Evolutionary conservation across 1,284 basidiomycete genomes (phyloP).

Genomic region (Pseudozyma pruni): DNA sequence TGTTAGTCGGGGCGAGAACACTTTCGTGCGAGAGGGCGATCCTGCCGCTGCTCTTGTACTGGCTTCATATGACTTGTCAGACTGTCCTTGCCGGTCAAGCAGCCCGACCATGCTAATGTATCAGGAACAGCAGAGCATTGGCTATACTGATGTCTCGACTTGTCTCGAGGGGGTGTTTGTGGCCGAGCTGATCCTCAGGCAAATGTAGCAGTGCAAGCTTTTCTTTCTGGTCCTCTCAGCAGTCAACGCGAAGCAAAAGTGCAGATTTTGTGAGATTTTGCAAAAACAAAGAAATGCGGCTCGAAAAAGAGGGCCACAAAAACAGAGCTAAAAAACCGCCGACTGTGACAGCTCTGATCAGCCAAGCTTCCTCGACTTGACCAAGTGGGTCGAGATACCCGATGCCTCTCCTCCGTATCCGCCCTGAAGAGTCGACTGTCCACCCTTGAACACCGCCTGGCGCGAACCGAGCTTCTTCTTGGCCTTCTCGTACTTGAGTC

Average conservation of each 20-base stretch:
- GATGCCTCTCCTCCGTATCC: conserved; percentile 65
- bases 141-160: no score
- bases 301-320: conserved; percentile 12
- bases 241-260: no score
- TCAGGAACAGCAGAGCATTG: no score
- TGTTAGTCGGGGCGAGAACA: neutral
- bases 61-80: no score
- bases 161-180: no score
- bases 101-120: no score
- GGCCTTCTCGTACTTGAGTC: conserved; percentile 65
- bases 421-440: conserved; percentile 61
- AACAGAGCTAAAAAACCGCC: neutral
- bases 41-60: no score
- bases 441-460: conserved; percentile 67
- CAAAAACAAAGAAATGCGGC: neutral
- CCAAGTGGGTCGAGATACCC: conserved; percentile 63
- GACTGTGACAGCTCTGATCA: conserved; percentile 2
- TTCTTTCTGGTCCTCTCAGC: no score
- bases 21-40: conserved; percentile 33
- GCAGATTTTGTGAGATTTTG: no score
- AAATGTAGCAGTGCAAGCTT: no score
- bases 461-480: conserved; percentile 64
- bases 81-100: no score
- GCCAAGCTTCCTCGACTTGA: conserved; percentile 65
- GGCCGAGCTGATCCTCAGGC: no score